Conservation (phyloP, 2,329 filamentous ascomycete species). For the Cercospora sesami region DNA sequence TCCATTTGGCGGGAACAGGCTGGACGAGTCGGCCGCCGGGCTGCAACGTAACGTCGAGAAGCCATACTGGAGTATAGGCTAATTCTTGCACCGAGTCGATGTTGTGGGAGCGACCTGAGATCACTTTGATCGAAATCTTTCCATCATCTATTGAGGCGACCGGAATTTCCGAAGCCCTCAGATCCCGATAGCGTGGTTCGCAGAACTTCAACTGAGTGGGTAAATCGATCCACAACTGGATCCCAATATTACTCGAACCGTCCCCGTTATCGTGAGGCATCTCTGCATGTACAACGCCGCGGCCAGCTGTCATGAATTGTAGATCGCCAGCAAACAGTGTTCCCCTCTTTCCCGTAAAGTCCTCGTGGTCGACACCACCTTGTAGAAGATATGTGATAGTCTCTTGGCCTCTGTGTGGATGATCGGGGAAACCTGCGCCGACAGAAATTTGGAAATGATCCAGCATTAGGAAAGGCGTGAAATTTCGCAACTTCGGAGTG, state of each 20-base stretch:
- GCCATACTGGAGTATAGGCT: conserved; percentile 96
- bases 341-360: conserved; percentile 82
- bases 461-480: conserved; percentile 93
- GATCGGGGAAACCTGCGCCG: conserved; percentile 55
- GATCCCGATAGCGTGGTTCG: conserved; percentile 88
- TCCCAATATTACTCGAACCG: conserved; percentile 76
- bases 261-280: conserved; percentile 71
- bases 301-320: conserved; percentile 96
- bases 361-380: conserved; percentile 86
- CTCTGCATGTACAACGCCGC: conserved; percentile 90
- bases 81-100: conserved; percentile 85
- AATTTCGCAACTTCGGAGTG: conserved; percentile 76
- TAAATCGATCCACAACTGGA: conserved; percentile 94
- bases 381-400: conserved; percentile 87
- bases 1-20: conserved; percentile 76
- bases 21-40: conserved; percentile 79
- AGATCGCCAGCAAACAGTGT: conserved; percentile 85
- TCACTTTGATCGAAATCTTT: conserved; percentile 81
- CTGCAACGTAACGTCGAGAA: conserved; percentile 77
- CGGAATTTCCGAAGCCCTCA: conserved; percentile 78
- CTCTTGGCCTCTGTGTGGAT: conserved; percentile 72
- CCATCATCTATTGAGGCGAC: conserved; percentile 68
- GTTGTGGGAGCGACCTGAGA: conserved; percentile 79
- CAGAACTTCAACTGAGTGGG: conserved; percentile 78
- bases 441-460: conserved; percentile 75